phyloP scores from a whole-genome alignment of 1,139 yeast species.

The Blastobotrys buckinghamii region DNA sequence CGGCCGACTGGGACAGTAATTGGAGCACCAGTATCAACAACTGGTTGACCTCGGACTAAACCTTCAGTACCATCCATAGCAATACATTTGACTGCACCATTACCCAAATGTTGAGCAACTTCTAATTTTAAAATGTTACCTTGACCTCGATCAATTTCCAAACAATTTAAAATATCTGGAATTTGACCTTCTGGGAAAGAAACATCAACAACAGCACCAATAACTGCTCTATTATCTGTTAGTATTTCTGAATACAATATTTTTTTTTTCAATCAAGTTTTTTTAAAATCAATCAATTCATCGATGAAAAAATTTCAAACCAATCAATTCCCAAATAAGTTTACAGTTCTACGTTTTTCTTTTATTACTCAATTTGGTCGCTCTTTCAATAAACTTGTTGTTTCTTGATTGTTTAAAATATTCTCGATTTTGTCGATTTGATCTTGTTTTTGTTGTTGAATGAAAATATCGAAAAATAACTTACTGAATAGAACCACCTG shows the following conservation, averaged over 20 bases:
- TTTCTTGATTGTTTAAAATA: too few relatives aligned
- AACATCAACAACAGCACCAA: conserved; percentile 99
- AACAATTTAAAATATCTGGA: conserved; percentile 96
- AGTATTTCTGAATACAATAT: neutral
- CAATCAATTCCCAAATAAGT: too few relatives aligned
- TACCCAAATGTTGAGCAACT: conserved; percentile 99
- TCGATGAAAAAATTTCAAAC: neutral
- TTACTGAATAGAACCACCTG: conserved; percentile 88
- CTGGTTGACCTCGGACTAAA: conserved; percentile 95
- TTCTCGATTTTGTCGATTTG: too few relatives aligned
- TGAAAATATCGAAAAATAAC: neutral
- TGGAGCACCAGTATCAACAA: conserved; percentile 95
- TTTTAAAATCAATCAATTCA: too few relatives aligned
- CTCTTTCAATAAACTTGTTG: too few relatives aligned
- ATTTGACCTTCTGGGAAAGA: conserved; percentile 96
- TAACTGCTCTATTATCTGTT: conserved; percentile 65
- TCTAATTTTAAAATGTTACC: conserved; percentile 80
- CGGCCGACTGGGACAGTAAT: conserved; percentile 99
- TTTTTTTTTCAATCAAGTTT: neutral
- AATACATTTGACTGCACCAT: conserved; percentile 99
- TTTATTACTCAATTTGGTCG: too few relatives aligned
- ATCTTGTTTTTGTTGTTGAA: too few relatives aligned
- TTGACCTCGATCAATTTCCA: conserved; percentile 66
- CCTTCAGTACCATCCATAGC: conserved; percentile 99
- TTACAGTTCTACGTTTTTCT: too few relatives aligned